Evolutionary conservation across 2,329 filamentous ascomycete species (phyloP), one percentile per base, ranked within the genome.

Genomic region (Apiospora kogelbergensis): DNA sequence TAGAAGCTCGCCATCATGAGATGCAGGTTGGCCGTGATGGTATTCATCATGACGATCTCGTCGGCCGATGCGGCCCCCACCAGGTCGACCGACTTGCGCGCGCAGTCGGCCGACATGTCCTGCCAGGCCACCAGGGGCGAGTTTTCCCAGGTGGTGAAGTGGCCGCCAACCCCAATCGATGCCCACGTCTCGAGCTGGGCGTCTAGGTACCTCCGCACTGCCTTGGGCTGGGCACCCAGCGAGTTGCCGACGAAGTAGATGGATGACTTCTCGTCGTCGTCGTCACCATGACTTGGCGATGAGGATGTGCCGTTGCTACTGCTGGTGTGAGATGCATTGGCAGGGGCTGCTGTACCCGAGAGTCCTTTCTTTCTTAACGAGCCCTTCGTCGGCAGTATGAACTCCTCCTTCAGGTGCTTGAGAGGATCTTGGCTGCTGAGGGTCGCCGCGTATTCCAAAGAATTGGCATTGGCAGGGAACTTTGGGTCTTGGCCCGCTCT

Each of bases 221-320:
- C 86, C 71, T 87, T 89, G 60, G 95, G 94, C 78, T 97, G 94
- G 4, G 95, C 87, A 45, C 94, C 94, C 1, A 97, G 86, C 0
- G 94, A 97, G 82, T 97, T 97, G 68, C 95, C 95, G 73, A 94
- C 95, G 72, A 98, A 90, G 80, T 97, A 98, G 70, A 93, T 90
- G 70, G 86, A 87, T 64, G 82, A 81, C 37, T 84, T 81, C n/a
- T 66, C 26, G 30, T 68, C 46, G 11, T 41, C 42, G 11, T 83
- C 76, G 1, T 79, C 76, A 24, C 72, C 74, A n/a, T 81, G 74
- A 48, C 80, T 78, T 22, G 70, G 53, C 40, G 44, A 64, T 65
- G 63, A 42, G 13, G 53, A 37, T 11, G 10, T n/a, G 53, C 30
- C 53, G n/a, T 33, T 60, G 41, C 57, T 68, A 33, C 4, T 33